These are phyloP conservation scores for Termitomyces sp. DNA, from an alignment of 768 basidiomycete species.

Conservation along the genomic window DNA sequence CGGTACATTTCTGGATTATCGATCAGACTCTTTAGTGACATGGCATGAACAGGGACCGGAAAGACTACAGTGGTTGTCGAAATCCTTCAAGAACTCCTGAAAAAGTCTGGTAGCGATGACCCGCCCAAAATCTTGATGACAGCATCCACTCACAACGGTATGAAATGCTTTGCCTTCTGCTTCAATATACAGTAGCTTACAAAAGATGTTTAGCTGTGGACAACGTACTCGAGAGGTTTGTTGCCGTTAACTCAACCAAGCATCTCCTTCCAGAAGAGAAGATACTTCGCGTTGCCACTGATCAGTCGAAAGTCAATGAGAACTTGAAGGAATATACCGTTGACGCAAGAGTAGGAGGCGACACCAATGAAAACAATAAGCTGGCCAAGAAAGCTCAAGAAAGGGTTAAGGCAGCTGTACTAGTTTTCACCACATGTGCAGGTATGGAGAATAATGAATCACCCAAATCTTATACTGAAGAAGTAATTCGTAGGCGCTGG, in stretches of 20 bases:
- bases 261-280: conserved; percentile 45
- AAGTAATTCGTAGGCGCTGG: conserved; percentile 37
- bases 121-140: conserved; percentile 58
- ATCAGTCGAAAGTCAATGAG: conserved; percentile 55
- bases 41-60: conserved; percentile 44
- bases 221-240: conserved; percentile 62
- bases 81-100: conserved; percentile 41
- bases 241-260: conserved; percentile 36
- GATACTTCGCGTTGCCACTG: conserved; percentile 65
- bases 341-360: conserved; percentile 60
- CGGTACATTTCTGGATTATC: conserved; percentile 25
- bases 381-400: conserved; percentile 54
- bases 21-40: background rate
- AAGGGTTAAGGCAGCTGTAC: conserved; percentile 46
- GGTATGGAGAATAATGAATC: conserved; percentile 20
- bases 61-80: conserved; percentile 68
- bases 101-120: conserved; percentile 15
- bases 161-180: background rate
- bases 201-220: conserved; percentile 46
- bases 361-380: conserved; percentile 51
- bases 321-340: conserved; percentile 53
- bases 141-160: conserved; percentile 66
- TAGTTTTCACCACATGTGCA: conserved; percentile 65
- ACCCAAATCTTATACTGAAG: background rate
- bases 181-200: background rate